These are phyloP conservation scores for Cicer pinnatifidum DNA, from an alignment of 306 rosid genomes.

Conservation along the genomic window DNA sequence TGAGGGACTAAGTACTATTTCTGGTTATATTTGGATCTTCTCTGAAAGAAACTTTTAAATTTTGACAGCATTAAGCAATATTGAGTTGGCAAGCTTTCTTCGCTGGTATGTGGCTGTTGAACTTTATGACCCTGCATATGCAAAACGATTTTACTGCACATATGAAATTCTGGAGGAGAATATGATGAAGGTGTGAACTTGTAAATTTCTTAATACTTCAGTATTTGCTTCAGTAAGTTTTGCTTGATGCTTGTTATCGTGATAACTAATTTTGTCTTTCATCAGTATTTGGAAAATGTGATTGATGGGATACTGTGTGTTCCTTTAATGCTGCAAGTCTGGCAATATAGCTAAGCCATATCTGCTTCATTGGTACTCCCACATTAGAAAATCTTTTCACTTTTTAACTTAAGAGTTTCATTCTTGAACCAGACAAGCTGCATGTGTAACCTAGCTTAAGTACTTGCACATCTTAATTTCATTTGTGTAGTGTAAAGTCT, in stretches of 20 bases:
- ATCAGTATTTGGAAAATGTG: constrained; percentile 8
- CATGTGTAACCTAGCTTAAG: constrained; percentile 23
- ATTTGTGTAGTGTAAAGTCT: constrained; percentile 13
- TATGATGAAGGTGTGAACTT: constrained; percentile 85
- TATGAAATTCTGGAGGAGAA: constrained; percentile 91
- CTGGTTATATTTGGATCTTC: constrained; percentile 43
- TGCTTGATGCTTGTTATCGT: constrained; percentile 20
- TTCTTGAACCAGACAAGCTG: constrained; percentile 35
- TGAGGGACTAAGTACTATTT: constrained; percentile 44
- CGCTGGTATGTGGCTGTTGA: constrained; percentile 99
- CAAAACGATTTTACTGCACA: constrained; percentile 91
- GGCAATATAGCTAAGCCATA: constrained; percentile 25
- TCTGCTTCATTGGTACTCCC: constrained; percentile 30
- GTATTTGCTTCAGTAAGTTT: constrained; percentile 26
- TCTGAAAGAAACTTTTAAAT: constrained; percentile 51
- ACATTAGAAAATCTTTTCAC: constrained; percentile 14
- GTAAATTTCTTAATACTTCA: constrained; percentile 31
- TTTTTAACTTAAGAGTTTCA: background rate
- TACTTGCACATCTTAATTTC: constrained; percentile 28
- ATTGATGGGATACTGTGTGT: constrained; percentile 5
- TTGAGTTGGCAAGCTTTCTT: constrained; percentile 97
- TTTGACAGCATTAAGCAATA: constrained; percentile 79
- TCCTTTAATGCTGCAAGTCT: constrained; percentile 7
- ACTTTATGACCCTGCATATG: constrained; percentile 92
- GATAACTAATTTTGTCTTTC: constrained; percentile 25